phyloP scores from a whole-genome alignment of 768 basidiomycete genomes.

The Phlebiopsis flavidoalba region DNA sequence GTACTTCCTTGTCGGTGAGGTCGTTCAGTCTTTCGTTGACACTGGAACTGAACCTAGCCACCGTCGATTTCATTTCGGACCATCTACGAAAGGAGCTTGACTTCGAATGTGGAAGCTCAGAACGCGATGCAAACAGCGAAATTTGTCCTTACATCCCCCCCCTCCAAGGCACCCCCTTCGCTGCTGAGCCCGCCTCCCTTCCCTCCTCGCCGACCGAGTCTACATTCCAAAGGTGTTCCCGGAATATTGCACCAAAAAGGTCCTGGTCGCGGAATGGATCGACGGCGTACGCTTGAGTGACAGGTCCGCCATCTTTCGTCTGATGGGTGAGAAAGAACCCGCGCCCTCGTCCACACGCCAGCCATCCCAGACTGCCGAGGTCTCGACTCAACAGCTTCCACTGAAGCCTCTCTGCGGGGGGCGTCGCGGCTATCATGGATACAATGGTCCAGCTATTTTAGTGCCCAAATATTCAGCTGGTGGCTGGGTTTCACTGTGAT shows the following conservation, averaged over 20 bases:
- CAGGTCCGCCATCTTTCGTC: constrained; percentile 44
- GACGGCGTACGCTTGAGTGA: constrained; percentile 72
- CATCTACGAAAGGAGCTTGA: constrained; percentile 83
- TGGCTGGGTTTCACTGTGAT: constrained; percentile 84
- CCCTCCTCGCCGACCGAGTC: constrained; percentile 61
- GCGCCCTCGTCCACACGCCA: constrained; percentile 12
- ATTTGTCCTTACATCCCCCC: no score
- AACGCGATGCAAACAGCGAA: constrained; percentile 70
- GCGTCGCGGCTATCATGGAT: constrained; percentile 67
- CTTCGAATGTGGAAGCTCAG: constrained; percentile 70
- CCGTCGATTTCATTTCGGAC: constrained; percentile 67
- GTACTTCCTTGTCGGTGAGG: constrained; percentile 72
- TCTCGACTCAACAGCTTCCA: not conserved
- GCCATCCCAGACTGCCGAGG: not conserved
- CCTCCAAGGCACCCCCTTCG: no score
- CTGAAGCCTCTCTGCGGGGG: constrained; percentile 47
- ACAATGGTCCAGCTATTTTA: constrained; percentile 85
- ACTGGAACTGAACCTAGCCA: not conserved
- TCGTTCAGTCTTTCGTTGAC: constrained; percentile 4
- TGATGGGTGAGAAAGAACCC: constrained; percentile 51
- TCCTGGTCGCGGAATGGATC: constrained; percentile 86
- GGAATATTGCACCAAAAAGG: constrained; percentile 65
- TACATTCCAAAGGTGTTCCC: constrained; percentile 75
- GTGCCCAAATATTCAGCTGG: constrained; percentile 88
- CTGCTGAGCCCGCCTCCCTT: constrained; percentile 67